Percentiles rank a stretch among this genome's conserved stretches.
Evolutionary conservation across 140 eudicot species (phyloP).

Genomic region (Cichorium intybus): DNA sequence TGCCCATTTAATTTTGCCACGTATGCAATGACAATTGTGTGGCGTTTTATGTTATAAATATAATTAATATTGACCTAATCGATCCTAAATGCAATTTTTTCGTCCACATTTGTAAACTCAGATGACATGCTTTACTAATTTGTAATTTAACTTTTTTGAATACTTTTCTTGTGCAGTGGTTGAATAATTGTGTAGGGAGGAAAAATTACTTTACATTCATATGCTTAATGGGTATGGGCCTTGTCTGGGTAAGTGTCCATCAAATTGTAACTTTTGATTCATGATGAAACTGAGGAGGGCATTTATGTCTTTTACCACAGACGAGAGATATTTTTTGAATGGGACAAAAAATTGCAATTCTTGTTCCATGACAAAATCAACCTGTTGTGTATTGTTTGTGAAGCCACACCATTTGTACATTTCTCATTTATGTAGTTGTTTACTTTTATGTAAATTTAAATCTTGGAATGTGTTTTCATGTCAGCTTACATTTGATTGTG

Average conservation of each 20-base stretch:
- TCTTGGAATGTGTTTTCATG: constrained; percentile 6
- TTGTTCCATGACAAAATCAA: no score
- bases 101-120: background rate
- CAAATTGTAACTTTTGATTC: background rate
- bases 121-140: background rate
- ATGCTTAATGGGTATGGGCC: constrained; percentile 85
- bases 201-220: constrained; percentile 79
- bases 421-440: no score
- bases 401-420: no score
- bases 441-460: no score
- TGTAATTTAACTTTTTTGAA: constrained; percentile 2
- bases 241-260: constrained; percentile 66
- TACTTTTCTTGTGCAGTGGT: constrained; percentile 66
- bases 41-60: no score
- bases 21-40: no score
- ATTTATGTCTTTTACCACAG: background rate
- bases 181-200: constrained; percentile 92
- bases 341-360: no score
- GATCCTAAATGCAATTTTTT: background rate
- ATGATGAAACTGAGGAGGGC: background rate
- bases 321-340: no score
- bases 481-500: constrained; percentile 79
- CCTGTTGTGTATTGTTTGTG: no score
- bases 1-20: background rate
- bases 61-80: background rate